Conservation (phyloP, 2,329 filamentous ascomycete species). For the Trichoderma oligosporum region DNA sequence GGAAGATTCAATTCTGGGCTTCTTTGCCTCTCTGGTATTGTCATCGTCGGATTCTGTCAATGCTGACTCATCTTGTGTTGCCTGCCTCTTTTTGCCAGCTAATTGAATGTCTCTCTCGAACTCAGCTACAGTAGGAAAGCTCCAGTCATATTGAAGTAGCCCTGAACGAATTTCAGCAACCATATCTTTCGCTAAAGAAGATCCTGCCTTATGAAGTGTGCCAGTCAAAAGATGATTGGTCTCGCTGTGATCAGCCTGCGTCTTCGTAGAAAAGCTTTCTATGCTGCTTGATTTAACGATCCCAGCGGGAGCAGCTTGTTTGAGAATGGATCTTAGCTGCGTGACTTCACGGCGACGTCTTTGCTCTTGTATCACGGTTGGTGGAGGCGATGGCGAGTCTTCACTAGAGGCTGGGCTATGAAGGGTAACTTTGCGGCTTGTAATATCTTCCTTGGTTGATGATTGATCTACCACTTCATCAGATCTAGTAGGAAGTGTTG, state of each 20-base stretch:
- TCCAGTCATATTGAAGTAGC: constrained; percentile 24
- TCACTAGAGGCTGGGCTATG: constrained; percentile 28
- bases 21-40: constrained; percentile 15
- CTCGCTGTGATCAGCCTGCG: constrained; percentile 24
- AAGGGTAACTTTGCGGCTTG: constrained; percentile 33
- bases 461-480: background rate
- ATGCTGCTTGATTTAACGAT: background rate
- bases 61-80: background rate
- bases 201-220: constrained; percentile 6
- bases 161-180: constrained; percentile 30
- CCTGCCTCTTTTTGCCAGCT: background rate
- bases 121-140: constrained; percentile 28
- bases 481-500: background rate
- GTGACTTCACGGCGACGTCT: constrained; percentile 31
- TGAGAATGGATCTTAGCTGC: constrained; percentile 36
- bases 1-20: background rate
- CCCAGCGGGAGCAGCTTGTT: constrained; percentile 16
- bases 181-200: constrained; percentile 21
- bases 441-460: background rate
- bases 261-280: background rate
- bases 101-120: constrained; percentile 24
- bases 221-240: constrained; percentile 25
- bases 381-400: constrained; percentile 27
- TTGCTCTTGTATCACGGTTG: constrained; percentile 38
- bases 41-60: background rate